These are phyloP conservation scores for Blumeria hordei DNA, from an alignment of 2,329 filamentous ascomycete genomes.

Conservation along the genomic window DNA sequence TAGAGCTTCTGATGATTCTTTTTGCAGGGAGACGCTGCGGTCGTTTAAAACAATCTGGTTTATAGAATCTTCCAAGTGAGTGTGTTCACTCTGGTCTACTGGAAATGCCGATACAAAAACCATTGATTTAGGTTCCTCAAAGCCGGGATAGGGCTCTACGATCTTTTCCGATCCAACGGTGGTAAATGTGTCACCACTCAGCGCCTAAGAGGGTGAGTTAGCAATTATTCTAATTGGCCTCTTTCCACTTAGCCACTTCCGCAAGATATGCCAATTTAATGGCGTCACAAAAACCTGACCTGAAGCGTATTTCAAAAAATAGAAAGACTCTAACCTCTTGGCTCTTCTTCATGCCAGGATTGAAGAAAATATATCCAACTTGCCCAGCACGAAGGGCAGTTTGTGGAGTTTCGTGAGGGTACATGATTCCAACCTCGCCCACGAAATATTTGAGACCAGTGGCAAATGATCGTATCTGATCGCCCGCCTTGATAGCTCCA, in stretches of 20 bases:
- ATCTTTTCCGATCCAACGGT: conserved; percentile 49
- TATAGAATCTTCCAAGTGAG: conserved; percentile 78
- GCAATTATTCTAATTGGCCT: no score
- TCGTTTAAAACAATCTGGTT: conserved; percentile 86
- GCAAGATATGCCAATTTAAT: background rate
- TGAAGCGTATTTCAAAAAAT: background rate
- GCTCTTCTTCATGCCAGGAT: conserved; percentile 92
- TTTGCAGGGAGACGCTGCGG: conserved; percentile 76
- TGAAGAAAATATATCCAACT: conserved; percentile 92
- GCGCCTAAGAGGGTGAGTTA: conserved; percentile 24
- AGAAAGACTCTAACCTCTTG: conserved; percentile 29
- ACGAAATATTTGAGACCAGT: conserved; percentile 80
- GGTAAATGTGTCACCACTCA: conserved; percentile 89
- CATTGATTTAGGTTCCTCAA: conserved; percentile 96
- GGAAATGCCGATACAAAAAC: conserved; percentile 96
- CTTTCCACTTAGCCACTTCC: no score
- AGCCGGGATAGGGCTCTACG: conserved; percentile 68
- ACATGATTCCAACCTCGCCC: conserved; percentile 91
- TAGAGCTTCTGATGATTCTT: conserved; percentile 81
- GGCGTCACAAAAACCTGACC: background rate
- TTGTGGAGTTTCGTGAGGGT: conserved; percentile 68
- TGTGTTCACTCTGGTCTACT: conserved; percentile 70
- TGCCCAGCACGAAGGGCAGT: conserved; percentile 65
- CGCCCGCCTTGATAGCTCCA: conserved; percentile 57
- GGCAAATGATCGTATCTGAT: conserved; percentile 67